Conservation (phyloP, 345 rosid species). For the Ailanthus altissimus region DNA sequence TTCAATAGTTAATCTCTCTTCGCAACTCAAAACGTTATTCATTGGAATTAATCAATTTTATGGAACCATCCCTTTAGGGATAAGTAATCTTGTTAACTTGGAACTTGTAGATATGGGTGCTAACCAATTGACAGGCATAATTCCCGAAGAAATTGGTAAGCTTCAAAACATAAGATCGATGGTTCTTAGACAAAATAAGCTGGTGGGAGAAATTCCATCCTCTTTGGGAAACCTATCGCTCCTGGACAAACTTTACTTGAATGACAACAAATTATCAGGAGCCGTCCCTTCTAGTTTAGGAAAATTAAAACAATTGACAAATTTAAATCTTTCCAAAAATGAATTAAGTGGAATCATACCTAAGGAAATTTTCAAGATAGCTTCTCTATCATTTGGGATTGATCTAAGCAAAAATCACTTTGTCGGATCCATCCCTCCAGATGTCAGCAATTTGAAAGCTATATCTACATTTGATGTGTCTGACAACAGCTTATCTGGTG, state of each 20-base stretch:
- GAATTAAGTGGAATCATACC: constrained; percentile 29
- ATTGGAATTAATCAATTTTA: background rate
- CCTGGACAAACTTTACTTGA: too few relatives aligned
- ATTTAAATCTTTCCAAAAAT: constrained; percentile 22
- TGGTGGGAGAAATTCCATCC: constrained; percentile 22
- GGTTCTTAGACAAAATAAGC: background rate
- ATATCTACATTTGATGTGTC: constrained; percentile 15
- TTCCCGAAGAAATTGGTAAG: constrained; percentile 7
- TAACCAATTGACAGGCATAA: background rate
- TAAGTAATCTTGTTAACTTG: constrained; percentile 25
- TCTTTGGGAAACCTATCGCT: constrained; percentile 30
- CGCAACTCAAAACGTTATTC: too few relatives aligned
- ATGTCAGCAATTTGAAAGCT: constrained; percentile 18
- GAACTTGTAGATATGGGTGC: accelerated
- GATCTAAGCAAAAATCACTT: constrained; percentile 26
- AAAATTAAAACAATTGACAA: background rate
- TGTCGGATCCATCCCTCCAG: background rate
- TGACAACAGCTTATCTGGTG: background rate
- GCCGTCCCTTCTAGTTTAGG: too few relatives aligned
- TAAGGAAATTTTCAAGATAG: background rate
- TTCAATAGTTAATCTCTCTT: too few relatives aligned
- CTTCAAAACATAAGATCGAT: background rate
- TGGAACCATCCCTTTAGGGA: constrained; percentile 27
- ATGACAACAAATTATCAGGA: too few relatives aligned
- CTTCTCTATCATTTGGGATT: constrained; percentile 20